Conservation (phyloP, 1,284 basidiomycete genomes). For the Ceratobasidium sp. region DNA sequence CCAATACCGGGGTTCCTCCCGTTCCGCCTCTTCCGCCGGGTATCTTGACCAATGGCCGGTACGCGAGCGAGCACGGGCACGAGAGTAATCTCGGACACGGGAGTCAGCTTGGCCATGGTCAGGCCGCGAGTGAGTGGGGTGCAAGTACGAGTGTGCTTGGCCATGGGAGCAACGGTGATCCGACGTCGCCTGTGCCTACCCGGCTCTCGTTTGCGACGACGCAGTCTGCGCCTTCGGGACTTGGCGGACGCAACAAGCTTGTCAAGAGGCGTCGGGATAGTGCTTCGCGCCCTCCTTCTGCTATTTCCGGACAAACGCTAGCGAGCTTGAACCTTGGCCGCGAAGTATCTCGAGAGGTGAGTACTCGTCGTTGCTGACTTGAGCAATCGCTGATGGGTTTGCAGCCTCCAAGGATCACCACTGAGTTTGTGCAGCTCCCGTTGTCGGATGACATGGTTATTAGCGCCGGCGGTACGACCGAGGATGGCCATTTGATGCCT, state of each 20-base stretch:
- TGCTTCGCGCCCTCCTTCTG: background rate
- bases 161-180: background rate
- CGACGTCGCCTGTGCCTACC: conserved; percentile 4
- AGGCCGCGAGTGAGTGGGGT: background rate
- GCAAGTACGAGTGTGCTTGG: conserved; percentile 22
- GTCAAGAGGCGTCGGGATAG: conserved; percentile 13
- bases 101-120: conserved; percentile 23
- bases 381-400: background rate
- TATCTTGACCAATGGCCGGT: background rate
- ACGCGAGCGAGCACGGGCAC: conserved; percentile 12
- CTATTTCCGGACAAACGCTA: background rate
- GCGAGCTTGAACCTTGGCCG: conserved; percentile 3
- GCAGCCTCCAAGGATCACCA: conserved; percentile 31
- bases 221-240: conserved; percentile 15
- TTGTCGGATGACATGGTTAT: background rate
- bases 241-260: background rate
- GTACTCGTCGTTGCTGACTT: background rate
- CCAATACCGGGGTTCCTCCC: conserved; percentile 7
- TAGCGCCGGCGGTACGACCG: conserved; percentile 7
- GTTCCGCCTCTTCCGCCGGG: conserved; percentile 27
- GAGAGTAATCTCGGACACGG: conserved; percentile 15
- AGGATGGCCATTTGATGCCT: conserved; percentile 20
- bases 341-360: conserved; percentile 16
- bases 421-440: conserved; percentile 5
- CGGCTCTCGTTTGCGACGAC: conserved; percentile 2